These are phyloP conservation scores for Yarrowia bubula DNA, from an alignment of 805 yeast species.

Conservation along the genomic window DNA sequence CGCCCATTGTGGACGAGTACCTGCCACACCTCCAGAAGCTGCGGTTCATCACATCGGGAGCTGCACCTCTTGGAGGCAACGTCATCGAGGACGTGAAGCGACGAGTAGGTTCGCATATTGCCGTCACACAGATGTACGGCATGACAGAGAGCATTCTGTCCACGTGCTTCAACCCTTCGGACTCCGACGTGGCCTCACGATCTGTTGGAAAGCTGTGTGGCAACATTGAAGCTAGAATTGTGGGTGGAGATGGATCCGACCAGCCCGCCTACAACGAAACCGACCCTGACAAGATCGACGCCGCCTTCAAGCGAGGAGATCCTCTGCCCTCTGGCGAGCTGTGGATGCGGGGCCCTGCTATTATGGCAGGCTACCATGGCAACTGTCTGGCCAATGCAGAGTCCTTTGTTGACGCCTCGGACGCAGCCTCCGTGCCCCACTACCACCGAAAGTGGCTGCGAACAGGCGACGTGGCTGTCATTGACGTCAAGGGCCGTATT, in stretches of 20 bases:
- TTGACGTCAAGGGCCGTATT: slow-evolving; percentile 47
- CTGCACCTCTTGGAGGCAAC: slow-evolving; percentile 45
- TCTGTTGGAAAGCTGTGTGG: slow-evolving; percentile 12
- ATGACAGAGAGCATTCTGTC: slow-evolving; percentile 29
- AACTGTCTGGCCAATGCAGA: slow-evolving; percentile 49
- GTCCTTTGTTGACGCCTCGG: slow-evolving; percentile 41
- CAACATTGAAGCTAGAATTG: slow-evolving; percentile 5
- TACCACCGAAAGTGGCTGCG: slow-evolving; percentile 46
- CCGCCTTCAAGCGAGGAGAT: slow-evolving; percentile 20
- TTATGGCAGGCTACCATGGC: slow-evolving; percentile 51
- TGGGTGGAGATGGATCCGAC: background rate
- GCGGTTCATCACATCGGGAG: slow-evolving; percentile 45
- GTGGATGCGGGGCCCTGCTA: slow-evolving; percentile 53
- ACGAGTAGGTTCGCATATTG: slow-evolving; percentile 28
- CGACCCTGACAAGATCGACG: slow-evolving; percentile 13
- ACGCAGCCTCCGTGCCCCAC: slow-evolving; percentile 26
- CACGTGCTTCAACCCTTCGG: slow-evolving; percentile 18
- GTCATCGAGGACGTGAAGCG: slow-evolving; percentile 4
- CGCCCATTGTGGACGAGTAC: slow-evolving; percentile 45
- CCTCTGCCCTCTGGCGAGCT: slow-evolving; percentile 47
- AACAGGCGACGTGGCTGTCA: slow-evolving; percentile 57
- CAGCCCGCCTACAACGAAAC: slow-evolving; percentile 26
- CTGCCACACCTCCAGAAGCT: slow-evolving; percentile 45
- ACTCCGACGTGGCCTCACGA: background rate
- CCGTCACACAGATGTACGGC: slow-evolving; percentile 27